Base-by-base conservation (phyloP, 192 early-diverging fungal genomes). In the Geranomyces variabilis region DNA sequence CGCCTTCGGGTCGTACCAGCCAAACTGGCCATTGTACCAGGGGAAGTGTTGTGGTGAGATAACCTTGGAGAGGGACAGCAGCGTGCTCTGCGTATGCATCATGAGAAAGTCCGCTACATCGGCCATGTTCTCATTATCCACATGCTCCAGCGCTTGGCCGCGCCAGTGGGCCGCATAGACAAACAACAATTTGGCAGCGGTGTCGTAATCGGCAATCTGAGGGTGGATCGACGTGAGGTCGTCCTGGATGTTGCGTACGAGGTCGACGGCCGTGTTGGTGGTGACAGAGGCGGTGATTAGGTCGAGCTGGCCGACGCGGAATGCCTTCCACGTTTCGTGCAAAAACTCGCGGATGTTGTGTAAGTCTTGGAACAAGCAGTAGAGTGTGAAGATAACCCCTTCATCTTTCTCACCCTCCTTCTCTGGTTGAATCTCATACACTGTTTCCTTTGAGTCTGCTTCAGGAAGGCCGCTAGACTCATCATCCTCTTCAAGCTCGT, bases 221-320 rank as follows among this genome's bases (percentile, higher is more conserved):
- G 67, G 55, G 41, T 69, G 41, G 28, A 36, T 24, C 4, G 13
- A 19, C 5, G 30, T 2, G 1, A 69, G 34, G 3, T 69, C 67
- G 14, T 69, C 31, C 55, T 69, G 55, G 17, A 59, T 26, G 36
- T 59, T 55, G 30, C 43, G 55, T 7, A 69, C 57, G 4, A 69
- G 1, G 1, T 69, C 67, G 1, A 69, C 14, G 2, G 67, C 67
- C 1, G 51, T 59, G 30, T 69, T 59, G 53, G 67, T 69, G 3
- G 67, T 69, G 6, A 69, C 67, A 3, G 67, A 69, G 3, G 67
- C 67, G 30, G 67, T 59, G 28, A 69, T 60, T 17, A 69, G 31
- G 30, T 69, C 56, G 30, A 69, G 36, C 34, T n/a, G 9, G 2
- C 67, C 67, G 1, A 5, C 56, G 3, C 26, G 2, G 43, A 34